Conservation (phyloP, 345 rosid species). For the Syzygium aqueum region DNA sequence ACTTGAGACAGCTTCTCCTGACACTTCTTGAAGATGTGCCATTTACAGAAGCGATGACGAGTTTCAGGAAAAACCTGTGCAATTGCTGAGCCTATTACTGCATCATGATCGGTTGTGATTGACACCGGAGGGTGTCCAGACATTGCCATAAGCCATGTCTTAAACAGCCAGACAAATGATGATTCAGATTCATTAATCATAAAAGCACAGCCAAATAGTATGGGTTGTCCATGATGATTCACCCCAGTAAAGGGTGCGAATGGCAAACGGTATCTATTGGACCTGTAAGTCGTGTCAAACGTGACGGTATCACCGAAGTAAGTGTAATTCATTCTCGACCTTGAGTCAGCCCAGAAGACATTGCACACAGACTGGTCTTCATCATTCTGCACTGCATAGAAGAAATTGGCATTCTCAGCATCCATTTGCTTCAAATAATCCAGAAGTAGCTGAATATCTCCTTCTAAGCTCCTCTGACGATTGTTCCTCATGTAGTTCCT, state of each 20-base stretch:
- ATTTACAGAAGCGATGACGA: slow-evolving; percentile 42
- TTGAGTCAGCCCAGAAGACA: slow-evolving; percentile 52
- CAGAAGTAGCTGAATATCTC: slow-evolving; percentile 35
- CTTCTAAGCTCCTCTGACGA: slow-evolving; percentile 34
- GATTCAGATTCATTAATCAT: slow-evolving; percentile 38
- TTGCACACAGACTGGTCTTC: slow-evolving; percentile 26
- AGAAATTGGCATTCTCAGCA: slow-evolving; percentile 33
- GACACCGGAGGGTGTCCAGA: slow-evolving; percentile 33
- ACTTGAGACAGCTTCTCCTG: slow-evolving; percentile 45
- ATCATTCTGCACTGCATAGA: slow-evolving; percentile 35
- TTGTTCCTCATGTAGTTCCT: slow-evolving; percentile 42
- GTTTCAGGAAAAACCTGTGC: slow-evolving; percentile 36
- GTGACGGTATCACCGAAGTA: slow-evolving; percentile 45
- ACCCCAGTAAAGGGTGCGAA: slow-evolving; percentile 52
- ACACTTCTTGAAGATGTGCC: slow-evolving; percentile 37
- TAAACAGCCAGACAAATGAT: slow-evolving; percentile 41
- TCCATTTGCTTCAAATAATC: slow-evolving; percentile 43
- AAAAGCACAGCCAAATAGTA: slow-evolving; percentile 48
- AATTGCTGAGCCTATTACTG: slow-evolving; percentile 27
- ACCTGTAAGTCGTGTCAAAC: slow-evolving; percentile 41
- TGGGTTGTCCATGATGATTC: slow-evolving; percentile 60
- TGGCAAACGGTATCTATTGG: slow-evolving; percentile 40
- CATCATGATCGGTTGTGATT: slow-evolving; percentile 39
- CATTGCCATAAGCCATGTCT: slow-evolving; percentile 46
- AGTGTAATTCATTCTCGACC: slow-evolving; percentile 30